Evolutionary conservation across 164 flowering plant species (phyloP).

Genomic region (Dillenia turbinata): DNA sequence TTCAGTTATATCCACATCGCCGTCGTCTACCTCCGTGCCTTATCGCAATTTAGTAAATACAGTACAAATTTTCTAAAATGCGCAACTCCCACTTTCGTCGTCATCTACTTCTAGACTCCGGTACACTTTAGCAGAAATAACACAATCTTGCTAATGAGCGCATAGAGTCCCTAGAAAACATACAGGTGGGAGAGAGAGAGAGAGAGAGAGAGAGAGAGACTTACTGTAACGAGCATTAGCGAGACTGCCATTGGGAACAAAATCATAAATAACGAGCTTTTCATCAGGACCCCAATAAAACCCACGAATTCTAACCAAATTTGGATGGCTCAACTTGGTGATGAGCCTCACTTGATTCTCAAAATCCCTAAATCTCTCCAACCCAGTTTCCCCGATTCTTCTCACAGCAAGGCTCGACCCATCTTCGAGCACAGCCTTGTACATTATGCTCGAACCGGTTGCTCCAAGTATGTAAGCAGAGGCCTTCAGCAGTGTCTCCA

Average conservation of each 20-base stretch:
- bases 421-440: conserved; percentile 81
- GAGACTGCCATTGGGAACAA: conserved; percentile 85
- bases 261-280: conserved; percentile 91
- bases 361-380: conserved; percentile 73
- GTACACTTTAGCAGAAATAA: too few species aligned
- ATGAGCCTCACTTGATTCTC: conserved; percentile 64
- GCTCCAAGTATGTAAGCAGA: conserved; percentile 94
- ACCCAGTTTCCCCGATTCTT: conserved; percentile 56
- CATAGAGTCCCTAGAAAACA: neutral
- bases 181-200: neutral
- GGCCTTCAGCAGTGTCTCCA: conserved; percentile 80
- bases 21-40: too few species aligned
- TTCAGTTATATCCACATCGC: too few species aligned
- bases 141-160: too few species aligned
- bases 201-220: conserved; percentile 12
- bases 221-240: conserved; percentile 81
- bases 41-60: neutral
- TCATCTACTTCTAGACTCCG: too few species aligned
- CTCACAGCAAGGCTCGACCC: conserved; percentile 59
- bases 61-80: neutral
- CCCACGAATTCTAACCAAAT: conserved; percentile 74
- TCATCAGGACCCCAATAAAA: conserved; percentile 93
- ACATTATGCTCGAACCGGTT: conserved; percentile 81
- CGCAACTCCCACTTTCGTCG: neutral
- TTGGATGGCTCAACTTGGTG: conserved; percentile 83